Conservation (phyloP, 805 yeast species). For the Helenozyma baotianmanensis region DNA sequence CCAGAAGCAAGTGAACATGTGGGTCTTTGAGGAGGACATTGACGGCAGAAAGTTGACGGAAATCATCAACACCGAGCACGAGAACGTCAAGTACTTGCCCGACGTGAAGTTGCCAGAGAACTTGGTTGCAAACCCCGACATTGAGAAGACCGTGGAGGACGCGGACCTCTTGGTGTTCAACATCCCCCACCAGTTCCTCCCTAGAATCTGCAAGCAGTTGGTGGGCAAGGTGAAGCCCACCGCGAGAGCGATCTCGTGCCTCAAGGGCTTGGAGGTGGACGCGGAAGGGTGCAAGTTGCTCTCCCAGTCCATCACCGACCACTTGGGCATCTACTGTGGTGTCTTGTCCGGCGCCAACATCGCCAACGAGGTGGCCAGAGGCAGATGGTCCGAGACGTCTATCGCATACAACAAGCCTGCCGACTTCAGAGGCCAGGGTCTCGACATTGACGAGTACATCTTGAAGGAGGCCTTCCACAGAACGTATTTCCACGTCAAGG, state of each 20-base stretch:
- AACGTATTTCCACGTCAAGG: slow-evolving; percentile 43
- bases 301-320: slow-evolving; percentile 40
- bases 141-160: slow-evolving; percentile 33
- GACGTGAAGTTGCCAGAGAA: slow-evolving; percentile 39
- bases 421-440: slow-evolving; percentile 38
- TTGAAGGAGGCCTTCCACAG: slow-evolving; percentile 44
- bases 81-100: slow-evolving; percentile 42
- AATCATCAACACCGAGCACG: slow-evolving; percentile 40
- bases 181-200: slow-evolving; percentile 44
- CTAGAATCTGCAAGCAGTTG: slow-evolving; percentile 34
- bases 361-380: slow-evolving; percentile 44
- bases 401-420: slow-evolving; percentile 38
- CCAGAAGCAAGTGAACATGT: slow-evolving; percentile 37
- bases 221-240: slow-evolving; percentile 34
- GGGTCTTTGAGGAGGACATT: slow-evolving; percentile 42
- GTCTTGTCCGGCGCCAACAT: slow-evolving; percentile 47
- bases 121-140: slow-evolving; percentile 37
- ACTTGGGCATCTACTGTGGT: slow-evolving; percentile 41
- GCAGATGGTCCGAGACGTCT: slow-evolving; percentile 45
- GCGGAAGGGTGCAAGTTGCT: slow-evolving; percentile 41
- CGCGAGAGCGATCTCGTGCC: slow-evolving; percentile 42
- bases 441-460: slow-evolving; percentile 36
- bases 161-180: slow-evolving; percentile 43
- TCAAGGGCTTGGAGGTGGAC: slow-evolving; percentile 43
- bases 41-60: slow-evolving; percentile 40